Evolutionary conservation across 352 stramenopile genomes (phyloP).

Genomic region (Chrysophaeum taylorii): DNA sequence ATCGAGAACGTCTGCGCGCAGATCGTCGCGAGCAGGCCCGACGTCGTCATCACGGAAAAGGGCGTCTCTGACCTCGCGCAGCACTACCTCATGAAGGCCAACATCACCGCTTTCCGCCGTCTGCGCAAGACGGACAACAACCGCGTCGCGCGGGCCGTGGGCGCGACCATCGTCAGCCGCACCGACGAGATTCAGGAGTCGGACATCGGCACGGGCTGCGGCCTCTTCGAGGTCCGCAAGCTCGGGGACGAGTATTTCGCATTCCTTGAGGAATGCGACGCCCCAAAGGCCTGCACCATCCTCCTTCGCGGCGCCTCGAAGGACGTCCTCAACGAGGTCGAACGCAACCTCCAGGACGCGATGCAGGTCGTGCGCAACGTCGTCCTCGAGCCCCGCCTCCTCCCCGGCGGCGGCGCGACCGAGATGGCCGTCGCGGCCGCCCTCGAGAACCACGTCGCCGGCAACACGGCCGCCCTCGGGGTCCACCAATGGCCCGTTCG

Average conservation of each 20-base stretch:
- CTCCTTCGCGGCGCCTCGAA: constrained; percentile 94
- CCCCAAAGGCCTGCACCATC: constrained; percentile 96
- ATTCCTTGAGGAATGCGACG: constrained; percentile 96
- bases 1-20: constrained; percentile 97
- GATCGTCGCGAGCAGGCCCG: constrained; percentile 95
- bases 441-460: constrained; percentile 54
- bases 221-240: constrained; percentile 93
- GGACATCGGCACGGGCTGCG: constrained; percentile 95
- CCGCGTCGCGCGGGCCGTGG: constrained; percentile 85
- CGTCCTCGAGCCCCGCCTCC: constrained; percentile 90
- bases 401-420: constrained; percentile 88
- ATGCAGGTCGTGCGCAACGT: constrained; percentile 99
- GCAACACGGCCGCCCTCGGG: constrained; percentile 83
- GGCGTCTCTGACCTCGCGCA: constrained; percentile 96
- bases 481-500: constrained; percentile 94
- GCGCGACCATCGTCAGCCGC: constrained; percentile 93
- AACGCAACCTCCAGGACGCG: constrained; percentile 96
- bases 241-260: constrained; percentile 91
- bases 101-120: constrained; percentile 95
- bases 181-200: constrained; percentile 96
- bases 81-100: constrained; percentile 98
- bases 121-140: constrained; percentile 99
- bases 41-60: constrained; percentile 99
- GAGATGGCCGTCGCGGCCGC: constrained; percentile 96
- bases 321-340: constrained; percentile 99